These are phyloP conservation scores for Lasiodiplodia sp. DNA, from an alignment of 2,329 filamentous ascomycete species.

Conservation along the genomic window DNA sequence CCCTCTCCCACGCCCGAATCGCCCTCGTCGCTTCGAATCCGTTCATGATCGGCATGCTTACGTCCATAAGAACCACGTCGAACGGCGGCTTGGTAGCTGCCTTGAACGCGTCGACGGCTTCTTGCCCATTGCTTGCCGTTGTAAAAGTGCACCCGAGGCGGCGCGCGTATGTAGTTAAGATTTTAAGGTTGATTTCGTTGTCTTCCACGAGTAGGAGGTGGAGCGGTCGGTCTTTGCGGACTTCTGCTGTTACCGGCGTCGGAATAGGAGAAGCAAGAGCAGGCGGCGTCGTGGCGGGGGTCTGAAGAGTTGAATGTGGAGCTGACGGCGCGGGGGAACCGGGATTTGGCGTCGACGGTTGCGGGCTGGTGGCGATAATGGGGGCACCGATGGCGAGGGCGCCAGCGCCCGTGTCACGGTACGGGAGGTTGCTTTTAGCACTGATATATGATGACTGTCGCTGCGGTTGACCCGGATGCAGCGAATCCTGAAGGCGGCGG, in stretches of 20 bases:
- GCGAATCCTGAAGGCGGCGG: neutral
- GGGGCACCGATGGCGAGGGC: neutral
- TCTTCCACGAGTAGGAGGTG: constrained; percentile 32
- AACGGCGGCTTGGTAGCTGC: constrained; percentile 1
- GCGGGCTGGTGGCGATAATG: neutral
- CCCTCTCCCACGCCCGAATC: constrained; percentile 48
- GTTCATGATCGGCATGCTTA: constrained; percentile 57
- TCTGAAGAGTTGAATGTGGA: neutral
- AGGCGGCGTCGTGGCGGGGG: neutral
- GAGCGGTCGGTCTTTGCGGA: neutral
- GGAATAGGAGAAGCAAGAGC: neutral
- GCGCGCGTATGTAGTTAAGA: constrained; percentile 59
- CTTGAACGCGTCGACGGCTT: constrained; percentile 49
- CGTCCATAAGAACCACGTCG: constrained; percentile 56
- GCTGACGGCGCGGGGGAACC: neutral
- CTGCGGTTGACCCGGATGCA: neutral
- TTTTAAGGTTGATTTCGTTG: constrained; percentile 51
- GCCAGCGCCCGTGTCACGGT: neutral
- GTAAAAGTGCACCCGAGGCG: constrained; percentile 39
- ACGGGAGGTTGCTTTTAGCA: neutral
- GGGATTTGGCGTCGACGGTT: neutral
- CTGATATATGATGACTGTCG: neutral
- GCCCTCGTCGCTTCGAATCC: constrained; percentile 53
- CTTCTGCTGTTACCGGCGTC: neutral
- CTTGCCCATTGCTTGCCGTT: constrained; percentile 48